Conservation (phyloP, 2,329 filamentous ascomycete species). For the Nigrograna mackinnonii region DNA sequence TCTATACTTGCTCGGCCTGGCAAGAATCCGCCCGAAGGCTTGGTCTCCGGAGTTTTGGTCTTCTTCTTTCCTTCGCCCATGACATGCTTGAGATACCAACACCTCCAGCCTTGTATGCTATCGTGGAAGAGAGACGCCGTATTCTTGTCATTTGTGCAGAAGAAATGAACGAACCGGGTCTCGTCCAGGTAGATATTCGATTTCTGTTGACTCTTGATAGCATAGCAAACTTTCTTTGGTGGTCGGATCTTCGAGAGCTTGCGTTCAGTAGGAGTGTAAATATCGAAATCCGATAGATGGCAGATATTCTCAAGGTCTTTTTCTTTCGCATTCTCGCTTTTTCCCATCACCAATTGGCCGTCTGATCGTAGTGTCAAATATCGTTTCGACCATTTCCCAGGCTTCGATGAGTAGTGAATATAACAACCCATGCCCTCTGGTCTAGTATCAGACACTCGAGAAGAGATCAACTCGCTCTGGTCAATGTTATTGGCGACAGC, state of each 20-base stretch:
- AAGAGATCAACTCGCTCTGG: constrained; percentile 65
- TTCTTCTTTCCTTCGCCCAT: constrained; percentile 60
- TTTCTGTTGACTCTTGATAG: constrained; percentile 91
- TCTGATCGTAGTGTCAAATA: constrained; percentile 73
- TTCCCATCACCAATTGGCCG: constrained; percentile 73
- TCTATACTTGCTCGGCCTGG: not conserved
- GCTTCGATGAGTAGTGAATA: constrained; percentile 79
- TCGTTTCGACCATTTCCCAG: constrained; percentile 87
- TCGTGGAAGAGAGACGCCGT: constrained; percentile 71
- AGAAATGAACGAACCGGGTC: constrained; percentile 90
- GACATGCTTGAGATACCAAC: constrained; percentile 84
- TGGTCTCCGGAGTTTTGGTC: constrained; percentile 35
- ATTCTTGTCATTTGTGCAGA: constrained; percentile 74
- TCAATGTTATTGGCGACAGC: constrained; percentile 57
- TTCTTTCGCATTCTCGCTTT: constrained; percentile 71
- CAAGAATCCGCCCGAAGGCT: constrained; percentile 23
- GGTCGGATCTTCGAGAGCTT: constrained; percentile 75
- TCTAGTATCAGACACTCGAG: constrained; percentile 64
- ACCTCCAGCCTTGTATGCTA: constrained; percentile 79
- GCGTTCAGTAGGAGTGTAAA: constrained; percentile 75
- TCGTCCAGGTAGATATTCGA: constrained; percentile 79
- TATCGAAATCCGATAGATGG: constrained; percentile 89
- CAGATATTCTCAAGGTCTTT: constrained; percentile 74
- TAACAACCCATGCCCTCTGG: constrained; percentile 70
- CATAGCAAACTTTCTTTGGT: constrained; percentile 83